phyloP scores from a whole-genome alignment of 331 rosid species.

The Acacia pycnantha region DNA sequence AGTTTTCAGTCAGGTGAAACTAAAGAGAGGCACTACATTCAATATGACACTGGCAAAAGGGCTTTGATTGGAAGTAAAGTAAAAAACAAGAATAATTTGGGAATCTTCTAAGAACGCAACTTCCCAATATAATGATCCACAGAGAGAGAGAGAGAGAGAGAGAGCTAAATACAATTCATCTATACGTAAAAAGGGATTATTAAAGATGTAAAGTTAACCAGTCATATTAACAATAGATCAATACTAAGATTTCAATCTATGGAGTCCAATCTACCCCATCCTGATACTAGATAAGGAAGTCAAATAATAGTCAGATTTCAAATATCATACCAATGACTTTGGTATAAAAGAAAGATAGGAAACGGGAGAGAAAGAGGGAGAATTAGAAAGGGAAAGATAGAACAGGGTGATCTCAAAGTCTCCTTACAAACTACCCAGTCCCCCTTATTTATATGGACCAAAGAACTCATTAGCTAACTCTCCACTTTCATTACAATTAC shows the following conservation, averaged over 20 bases:
- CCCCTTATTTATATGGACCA: not conserved
- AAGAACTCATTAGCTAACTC: not conserved
- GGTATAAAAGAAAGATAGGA: not conserved
- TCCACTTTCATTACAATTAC: not conserved
- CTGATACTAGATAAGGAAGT: not conserved
- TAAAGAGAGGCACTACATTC: conserved; percentile 22
- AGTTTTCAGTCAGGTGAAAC: conserved; percentile 16
- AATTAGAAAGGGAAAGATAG: not conserved
- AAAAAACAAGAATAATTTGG: not conserved
- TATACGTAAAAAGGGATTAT: too few relatives aligned
- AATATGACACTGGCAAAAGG: conserved; percentile 7
- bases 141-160: not conserved
- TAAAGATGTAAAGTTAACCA: too few relatives aligned
- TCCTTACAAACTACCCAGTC: not conserved
- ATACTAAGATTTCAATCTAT: too few relatives aligned
- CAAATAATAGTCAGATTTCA: not conserved
- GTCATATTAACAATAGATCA: too few relatives aligned
- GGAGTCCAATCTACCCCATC: too few relatives aligned
- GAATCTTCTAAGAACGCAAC: not conserved
- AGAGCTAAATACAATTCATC: too few relatives aligned
- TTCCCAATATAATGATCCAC: not conserved
- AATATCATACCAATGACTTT: not conserved
- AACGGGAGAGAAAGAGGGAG: not conserved
- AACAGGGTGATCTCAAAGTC: not conserved
- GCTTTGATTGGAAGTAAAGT: not conserved